These are phyloP conservation scores for Grifola frondosa DNA, from an alignment of 1,284 basidiomycete species.

Conservation along the genomic window DNA sequence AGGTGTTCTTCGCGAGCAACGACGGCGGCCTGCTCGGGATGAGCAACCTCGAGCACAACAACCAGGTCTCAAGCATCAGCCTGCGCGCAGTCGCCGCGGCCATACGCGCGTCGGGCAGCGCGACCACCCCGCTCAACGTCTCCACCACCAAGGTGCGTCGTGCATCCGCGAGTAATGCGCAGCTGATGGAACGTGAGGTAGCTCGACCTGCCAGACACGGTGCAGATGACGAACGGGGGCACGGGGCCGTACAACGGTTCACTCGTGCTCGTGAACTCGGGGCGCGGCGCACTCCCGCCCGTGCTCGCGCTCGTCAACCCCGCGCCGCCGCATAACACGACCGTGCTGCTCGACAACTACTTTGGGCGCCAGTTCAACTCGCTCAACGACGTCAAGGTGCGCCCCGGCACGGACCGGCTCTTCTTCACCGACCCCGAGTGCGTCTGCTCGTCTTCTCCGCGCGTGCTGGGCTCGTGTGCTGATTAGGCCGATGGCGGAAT, in stretches of 20 bases:
- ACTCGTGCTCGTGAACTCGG: conserved; percentile 67
- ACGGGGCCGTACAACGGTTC: conserved; percentile 66
- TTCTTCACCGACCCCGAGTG: conserved; percentile 74
- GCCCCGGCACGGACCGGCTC: conserved; percentile 58
- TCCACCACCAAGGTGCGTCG: conserved; percentile 50
- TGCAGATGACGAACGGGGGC: conserved; percentile 76
- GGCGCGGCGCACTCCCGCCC: conserved; percentile 61
- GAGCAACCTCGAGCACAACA: conserved; percentile 44
- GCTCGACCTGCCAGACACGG: conserved; percentile 46
- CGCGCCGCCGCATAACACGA: conserved; percentile 43
- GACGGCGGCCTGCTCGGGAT: conserved; percentile 43
- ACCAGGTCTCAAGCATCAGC: conserved; percentile 40
- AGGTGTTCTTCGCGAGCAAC: conserved; percentile 52
- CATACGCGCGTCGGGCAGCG: conserved; percentile 27
- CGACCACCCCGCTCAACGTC: conserved; percentile 47
- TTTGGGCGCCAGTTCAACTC: conserved; percentile 82
- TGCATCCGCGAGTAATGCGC: not conserved
- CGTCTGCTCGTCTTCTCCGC: conserved; percentile 20
- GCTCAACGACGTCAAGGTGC: conserved; percentile 75
- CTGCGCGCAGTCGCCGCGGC: conserved; percentile 35
- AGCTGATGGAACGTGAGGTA: conserved; percentile 18
- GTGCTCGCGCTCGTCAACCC: conserved; percentile 69
- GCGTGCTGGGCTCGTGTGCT: not conserved
- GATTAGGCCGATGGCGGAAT: not conserved
- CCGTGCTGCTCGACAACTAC: conserved; percentile 37